Base-by-base conservation (phyloP, 2,329 filamentous ascomycete species). In the Trichophyton schoenleinii region DNA sequence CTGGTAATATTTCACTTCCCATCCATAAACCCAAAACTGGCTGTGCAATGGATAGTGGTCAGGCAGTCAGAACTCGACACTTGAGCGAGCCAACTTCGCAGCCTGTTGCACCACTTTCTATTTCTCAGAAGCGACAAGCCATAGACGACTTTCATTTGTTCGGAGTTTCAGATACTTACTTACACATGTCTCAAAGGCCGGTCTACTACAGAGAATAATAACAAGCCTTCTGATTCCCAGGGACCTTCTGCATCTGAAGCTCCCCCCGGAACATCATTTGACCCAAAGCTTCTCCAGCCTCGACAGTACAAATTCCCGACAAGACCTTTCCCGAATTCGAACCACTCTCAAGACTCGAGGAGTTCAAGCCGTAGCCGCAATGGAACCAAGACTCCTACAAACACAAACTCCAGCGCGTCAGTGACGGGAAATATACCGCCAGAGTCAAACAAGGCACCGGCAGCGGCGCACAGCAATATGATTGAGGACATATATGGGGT, bases 401-500 rank as follows among this genome's bases (percentile, higher is more conserved):
- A 15, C n/a, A 44, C 20, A 4, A 13, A 18, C 5, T 15, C 55
- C 15, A 13, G 34, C 18, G 9, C 3, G 22, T 11, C n/a, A 11
- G 68, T 65, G 9, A 67, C 63, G 38, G 69, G 69, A 38, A 28
- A 52, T n/a, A 1, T 25, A 8, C 55, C 42, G 41, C 34, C 11
- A 7, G 46, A 28, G 9, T n/a, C 55, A 61, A 61, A 69, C 20
- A 67, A 71, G 15, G 9, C 55, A 70, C 68, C 55, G 69, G 62
- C 65, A 34, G 66, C 65, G n/a, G 28, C 48, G 22, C 67, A 68
- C 18, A 63, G 67, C 13, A 69, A 65, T 49, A 60, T 91, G 75
- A 83, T 95, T 53, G 89, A 95, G 72, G 82, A 84, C 36, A 79
- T 91, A 70, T 89, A 91, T 70, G 85, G 87, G 66, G 82, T 95